Evolutionary conservation across 129 eudicot species (phyloP).

Genomic region (Scalesia atractyloides): DNA sequence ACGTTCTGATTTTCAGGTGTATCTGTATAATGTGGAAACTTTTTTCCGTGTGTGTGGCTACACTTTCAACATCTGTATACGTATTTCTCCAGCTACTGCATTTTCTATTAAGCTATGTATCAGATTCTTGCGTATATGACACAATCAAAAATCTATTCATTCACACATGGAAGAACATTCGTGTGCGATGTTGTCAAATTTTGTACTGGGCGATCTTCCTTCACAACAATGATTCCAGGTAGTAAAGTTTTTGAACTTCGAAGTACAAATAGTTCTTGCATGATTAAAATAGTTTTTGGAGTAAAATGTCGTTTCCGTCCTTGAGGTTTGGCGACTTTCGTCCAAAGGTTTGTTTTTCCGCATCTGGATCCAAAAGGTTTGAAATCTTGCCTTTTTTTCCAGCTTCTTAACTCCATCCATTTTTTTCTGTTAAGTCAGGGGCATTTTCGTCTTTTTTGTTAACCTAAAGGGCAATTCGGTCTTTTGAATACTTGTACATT

Average conservation of each 20-base stretch:
- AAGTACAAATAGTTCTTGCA: background rate
- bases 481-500: too few species aligned
- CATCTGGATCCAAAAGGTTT: too few species aligned
- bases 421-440: too few species aligned
- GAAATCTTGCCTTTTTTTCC: too few species aligned
- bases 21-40: conserved; percentile 52
- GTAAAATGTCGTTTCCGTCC: too few species aligned
- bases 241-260: conserved; percentile 16
- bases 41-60: conserved; percentile 61
- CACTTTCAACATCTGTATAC: conserved; percentile 55
- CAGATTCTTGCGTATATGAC: conserved; percentile 33
- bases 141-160: conserved; percentile 45
- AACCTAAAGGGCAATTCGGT: too few species aligned
- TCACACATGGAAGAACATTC: conserved; percentile 57
- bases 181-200: conserved; percentile 68
- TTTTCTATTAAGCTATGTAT: conserved; percentile 36
- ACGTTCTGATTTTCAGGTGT: conserved; percentile 53
- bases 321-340: too few species aligned
- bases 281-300: background rate
- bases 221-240: conserved; percentile 66
- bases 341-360: too few species aligned
- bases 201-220: conserved; percentile 86
- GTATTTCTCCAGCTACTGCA: conserved; percentile 58
- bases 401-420: too few species aligned
- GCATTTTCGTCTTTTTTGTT: too few species aligned